Conservation (phyloP, 2,329 filamentous ascomycete genomes). For the Thyridium curvatum region DNA sequence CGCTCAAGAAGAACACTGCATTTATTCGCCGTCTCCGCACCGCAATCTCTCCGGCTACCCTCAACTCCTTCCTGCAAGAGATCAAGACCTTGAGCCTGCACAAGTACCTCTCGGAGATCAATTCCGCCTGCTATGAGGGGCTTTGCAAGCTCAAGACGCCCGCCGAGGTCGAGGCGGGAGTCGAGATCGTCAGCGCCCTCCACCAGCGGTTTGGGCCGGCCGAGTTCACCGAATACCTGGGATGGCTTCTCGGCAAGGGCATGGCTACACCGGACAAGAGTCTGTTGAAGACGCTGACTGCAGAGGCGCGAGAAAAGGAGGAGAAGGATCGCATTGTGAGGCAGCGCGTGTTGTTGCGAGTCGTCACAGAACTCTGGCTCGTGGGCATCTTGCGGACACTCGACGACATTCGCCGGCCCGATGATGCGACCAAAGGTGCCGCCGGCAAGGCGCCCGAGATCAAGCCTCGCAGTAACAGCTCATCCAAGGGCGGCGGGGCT, state of each 20-base stretch:
- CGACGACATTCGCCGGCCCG: conserved; percentile 56
- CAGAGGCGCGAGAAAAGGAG: conserved; percentile 85
- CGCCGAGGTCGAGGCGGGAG: conserved; percentile 84
- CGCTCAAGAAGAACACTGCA: conserved; percentile 95
- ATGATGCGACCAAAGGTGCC: conserved; percentile 56
- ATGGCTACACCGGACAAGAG: conserved; percentile 86
- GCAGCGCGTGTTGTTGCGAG: conserved; percentile 78
- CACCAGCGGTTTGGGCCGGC: conserved; percentile 88
- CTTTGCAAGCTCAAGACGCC: conserved; percentile 86
- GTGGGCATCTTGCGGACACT: conserved; percentile 82
- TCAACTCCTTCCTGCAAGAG: conserved; percentile 81
- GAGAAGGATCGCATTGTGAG: conserved; percentile 88
- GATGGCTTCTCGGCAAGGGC: conserved; percentile 86
- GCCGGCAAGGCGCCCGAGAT: conserved; percentile 56
- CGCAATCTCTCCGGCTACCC: conserved; percentile 72
- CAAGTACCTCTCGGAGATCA: conserved; percentile 96
- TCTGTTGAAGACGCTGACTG: conserved; percentile 67
- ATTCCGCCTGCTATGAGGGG: conserved; percentile 91
- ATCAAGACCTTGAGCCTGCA: conserved; percentile 85
- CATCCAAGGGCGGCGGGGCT: conserved; percentile 58
- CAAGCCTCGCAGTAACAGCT: conserved; percentile 47
- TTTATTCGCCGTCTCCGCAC: conserved; percentile 96
- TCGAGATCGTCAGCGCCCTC: conserved; percentile 90
- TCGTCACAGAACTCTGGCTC: conserved; percentile 95
- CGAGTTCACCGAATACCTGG: conserved; percentile 87